Evolutionary conservation across 257 asterid species (phyloP).

Genomic region (Nicotiana tomentosiformis): DNA sequence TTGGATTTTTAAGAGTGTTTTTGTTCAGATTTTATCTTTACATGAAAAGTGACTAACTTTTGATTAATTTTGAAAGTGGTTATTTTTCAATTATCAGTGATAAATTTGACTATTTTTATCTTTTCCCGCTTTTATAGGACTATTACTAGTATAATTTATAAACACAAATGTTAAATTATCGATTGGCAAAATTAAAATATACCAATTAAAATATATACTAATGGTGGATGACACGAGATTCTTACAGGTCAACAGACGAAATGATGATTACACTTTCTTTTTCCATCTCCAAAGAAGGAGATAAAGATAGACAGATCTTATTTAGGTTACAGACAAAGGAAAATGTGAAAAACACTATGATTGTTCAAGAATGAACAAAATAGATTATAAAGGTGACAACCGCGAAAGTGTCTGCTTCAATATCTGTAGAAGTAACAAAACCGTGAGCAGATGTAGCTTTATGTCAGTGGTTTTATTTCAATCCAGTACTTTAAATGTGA

Average conservation of each 20-base stretch:
- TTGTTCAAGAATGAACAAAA: neutral
- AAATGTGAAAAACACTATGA: neutral
- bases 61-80: too few species aligned
- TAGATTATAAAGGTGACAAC: neutral
- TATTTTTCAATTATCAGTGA: too few species aligned
- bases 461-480: too few species aligned
- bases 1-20: too few species aligned
- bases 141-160: neutral
- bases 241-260: conserved; percentile 16
- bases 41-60: too few species aligned
- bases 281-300: conserved; percentile 11
- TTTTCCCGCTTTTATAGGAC: neutral
- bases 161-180: neutral
- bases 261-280: conserved; percentile 12
- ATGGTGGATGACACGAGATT: conserved; percentile 17
- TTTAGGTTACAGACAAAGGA: conserved; percentile 12
- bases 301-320: neutral
- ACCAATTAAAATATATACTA: neutral
- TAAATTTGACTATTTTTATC: too few species aligned
- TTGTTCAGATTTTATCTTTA: too few species aligned
- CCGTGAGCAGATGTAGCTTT: too few species aligned
- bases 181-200: neutral
- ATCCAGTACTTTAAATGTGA: too few species aligned
- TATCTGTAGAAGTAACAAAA: too few species aligned
- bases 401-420: neutral